Percentiles rank a stretch among this genome's conserved stretches.
phyloP scores from a whole-genome alignment of 2,329 filamentous ascomycete genomes.

The Epichloe sibirici region DNA sequence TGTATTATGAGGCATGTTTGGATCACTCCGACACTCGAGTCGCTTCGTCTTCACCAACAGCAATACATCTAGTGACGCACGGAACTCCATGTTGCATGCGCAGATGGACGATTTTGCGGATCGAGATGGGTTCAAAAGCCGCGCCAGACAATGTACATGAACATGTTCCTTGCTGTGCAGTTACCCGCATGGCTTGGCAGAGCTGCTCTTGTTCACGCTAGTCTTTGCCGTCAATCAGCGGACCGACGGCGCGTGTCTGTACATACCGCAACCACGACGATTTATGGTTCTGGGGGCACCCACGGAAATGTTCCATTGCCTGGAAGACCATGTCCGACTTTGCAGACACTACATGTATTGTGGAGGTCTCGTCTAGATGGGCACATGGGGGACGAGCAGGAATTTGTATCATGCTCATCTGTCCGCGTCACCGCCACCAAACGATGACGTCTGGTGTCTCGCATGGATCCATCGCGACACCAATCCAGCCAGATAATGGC shows the following conservation, averaged over 20 bases:
- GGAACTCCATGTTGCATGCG: not conserved
- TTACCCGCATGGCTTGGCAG: not conserved
- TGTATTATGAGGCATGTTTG: too few species aligned
- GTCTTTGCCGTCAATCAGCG: not conserved
- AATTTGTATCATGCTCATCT: too few species aligned
- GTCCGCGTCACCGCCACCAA: too few species aligned
- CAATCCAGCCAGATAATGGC: too few species aligned
- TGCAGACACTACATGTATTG: not conserved
- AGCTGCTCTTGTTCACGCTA: not conserved
- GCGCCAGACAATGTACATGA: not conserved
- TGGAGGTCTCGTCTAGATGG: too few species aligned
- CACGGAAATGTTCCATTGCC: not conserved
- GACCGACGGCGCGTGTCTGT: not conserved
- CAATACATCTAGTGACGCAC: too few species aligned
- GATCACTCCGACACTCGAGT: too few species aligned
- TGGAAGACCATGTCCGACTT: not conserved
- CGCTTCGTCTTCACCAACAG: too few species aligned
- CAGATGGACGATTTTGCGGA: not conserved
- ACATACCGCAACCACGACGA: not conserved
- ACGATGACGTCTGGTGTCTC: too few species aligned
- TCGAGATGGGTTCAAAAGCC: not conserved
- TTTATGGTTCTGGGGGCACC: not conserved
- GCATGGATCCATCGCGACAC: too few species aligned
- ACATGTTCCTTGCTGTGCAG: not conserved
- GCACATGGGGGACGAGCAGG: too few species aligned